phyloP scores from a whole-genome alignment of 2,329 filamentous ascomycete species.

The Colletotrichum chlorophyti region DNA sequence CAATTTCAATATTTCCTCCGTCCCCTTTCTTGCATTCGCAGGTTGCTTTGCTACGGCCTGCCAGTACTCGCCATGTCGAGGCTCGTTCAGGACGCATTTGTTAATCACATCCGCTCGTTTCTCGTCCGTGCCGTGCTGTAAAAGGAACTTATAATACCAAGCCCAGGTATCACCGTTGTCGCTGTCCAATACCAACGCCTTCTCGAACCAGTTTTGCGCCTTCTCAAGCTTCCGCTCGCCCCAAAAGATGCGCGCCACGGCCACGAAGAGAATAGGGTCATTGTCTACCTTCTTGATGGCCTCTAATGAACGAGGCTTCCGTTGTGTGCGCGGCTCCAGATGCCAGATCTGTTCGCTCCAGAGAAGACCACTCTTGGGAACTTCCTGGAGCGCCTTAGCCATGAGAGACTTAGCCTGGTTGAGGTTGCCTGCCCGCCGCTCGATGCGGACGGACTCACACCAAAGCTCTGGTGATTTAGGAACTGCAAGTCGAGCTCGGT shows the following conservation, averaged over 20 bases:
- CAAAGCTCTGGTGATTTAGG: slow-evolving; percentile 86
- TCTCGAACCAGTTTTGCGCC: slow-evolving; percentile 96
- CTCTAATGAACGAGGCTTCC: slow-evolving; percentile 88
- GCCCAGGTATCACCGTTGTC: slow-evolving; percentile 95
- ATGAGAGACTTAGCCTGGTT: slow-evolving; percentile 89
- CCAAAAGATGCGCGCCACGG: slow-evolving; percentile 96
- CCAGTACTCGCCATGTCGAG: slow-evolving; percentile 93
- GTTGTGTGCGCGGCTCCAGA: slow-evolving; percentile 88
- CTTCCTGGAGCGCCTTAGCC: slow-evolving; percentile 91
- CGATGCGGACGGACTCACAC: slow-evolving; percentile 92
- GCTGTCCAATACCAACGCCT: slow-evolving; percentile 85
- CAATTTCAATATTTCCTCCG: slow-evolving; percentile 83
- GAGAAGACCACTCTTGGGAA: slow-evolving; percentile 84
- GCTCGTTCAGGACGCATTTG: slow-evolving; percentile 85
- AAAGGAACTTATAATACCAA: slow-evolving; percentile 95
- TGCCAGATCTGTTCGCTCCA: slow-evolving; percentile 97
- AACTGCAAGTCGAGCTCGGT: slow-evolving; percentile 86
- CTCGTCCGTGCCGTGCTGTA: slow-evolving; percentile 92
- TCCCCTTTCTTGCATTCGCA: slow-evolving; percentile 74
- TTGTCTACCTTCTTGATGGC: slow-evolving; percentile 98
- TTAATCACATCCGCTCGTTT: slow-evolving; percentile 84
- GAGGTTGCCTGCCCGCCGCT: slow-evolving; percentile 84
- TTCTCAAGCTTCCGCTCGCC: slow-evolving; percentile 90
- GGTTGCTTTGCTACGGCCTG: slow-evolving; percentile 86
- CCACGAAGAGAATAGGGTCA: slow-evolving; percentile 86